Evolutionary conservation across 1,284 basidiomycete species (phyloP), one percentile per base, ranked within the genome.

Genomic region (Tranzscheliella williamsii): DNA sequence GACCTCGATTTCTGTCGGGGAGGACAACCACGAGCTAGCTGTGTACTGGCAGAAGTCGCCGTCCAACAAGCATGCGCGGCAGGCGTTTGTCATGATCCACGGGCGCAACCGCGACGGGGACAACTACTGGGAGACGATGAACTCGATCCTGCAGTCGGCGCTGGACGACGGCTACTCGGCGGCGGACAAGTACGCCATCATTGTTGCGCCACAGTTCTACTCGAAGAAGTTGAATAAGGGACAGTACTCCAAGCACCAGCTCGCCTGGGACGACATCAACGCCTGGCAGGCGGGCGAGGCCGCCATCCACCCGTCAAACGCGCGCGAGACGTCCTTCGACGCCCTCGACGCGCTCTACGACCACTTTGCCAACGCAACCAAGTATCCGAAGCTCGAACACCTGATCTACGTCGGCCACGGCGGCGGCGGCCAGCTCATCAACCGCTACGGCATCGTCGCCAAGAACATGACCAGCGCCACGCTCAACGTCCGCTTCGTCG

Each of bases 331-430:
- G 5, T 57, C 63, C 16, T 67, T 76, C 37, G 73, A 75, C 24
- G 73, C 73, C 0, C 40, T 76, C 24, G 70, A 74, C 41, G 58
- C 63, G 4, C 38, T 76, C 9, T 44, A 70, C 24, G 72, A 69
- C 31, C 32, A 62, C 12, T 73, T 77, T 26, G 27, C 46, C 27
- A 52, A 75, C 40, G 17, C 27, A 5, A 40, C 49, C 13, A 46
- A 51, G 17, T 77, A 68, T 38, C 72, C 73, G 0, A 30, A 18
- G 12, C 29, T 77, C 35, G 46, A 62, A 23, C 67, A 69, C n/a
- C 39, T 77, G n/a, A 71, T 70, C 8, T 51, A 74, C 30, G 69
- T 75, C 11, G 75, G 75, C 9, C 75, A 77, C 33, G 75, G 75
- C 9, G 75, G 75, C n/a, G 75, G 75, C 23, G 75, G 60, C 5